Evolutionary conservation across 495 filamentous ascomycete genomes (phyloP), one percentile per base, ranked within the genome.

Genomic region (Hamigera avellanea): DNA sequence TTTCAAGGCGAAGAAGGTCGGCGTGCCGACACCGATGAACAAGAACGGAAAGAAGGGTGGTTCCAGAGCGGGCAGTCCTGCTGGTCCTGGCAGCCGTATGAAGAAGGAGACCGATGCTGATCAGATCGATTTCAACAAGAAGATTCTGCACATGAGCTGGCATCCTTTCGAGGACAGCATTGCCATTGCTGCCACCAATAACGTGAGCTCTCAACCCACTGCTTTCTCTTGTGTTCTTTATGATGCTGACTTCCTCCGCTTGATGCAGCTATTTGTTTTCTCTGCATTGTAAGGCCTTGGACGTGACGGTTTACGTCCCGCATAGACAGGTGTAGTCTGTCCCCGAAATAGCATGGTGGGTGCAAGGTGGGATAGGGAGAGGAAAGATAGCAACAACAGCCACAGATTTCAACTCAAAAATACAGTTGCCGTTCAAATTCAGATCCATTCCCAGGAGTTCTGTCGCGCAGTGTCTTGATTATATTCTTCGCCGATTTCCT

Each of bases 91-190:
- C 18, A 85, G 86, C 48, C 75, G 91, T 36, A 98, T 98, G 91
- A 77, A 86, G 52, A 96, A 95, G 67, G 91, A 98, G 69, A 98
- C 93, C 35, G 91, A 98, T 60, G 91, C 91, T 43, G 91, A 98
- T 59, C 89, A 95, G 66, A 98, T 98, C 62, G 91, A 98, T 57
- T 98, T 96, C 67, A 96, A 98, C 73, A 98, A 98, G 80, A 98
- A 98, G 78, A 98, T 98, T 56, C 54, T 98, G 57, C 91, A 98
- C 58, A 98, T 98, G 91, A 96, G 91, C 64, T 98, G 91, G 91
- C 91, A 98, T 77, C 91, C 91, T 32, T 95, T 86, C 55, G 91
- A 98, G 67, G 91, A 98, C 66, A 95, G 89, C 64, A 98, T 98
- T 68, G 91, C 91, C 29, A 98, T 98, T 71, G 91, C 91, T 41